A percentile compares a stretch with the other conserved stretches of the same genome.
phyloP scores from a whole-genome alignment of 805 yeast species.

The Nakazawaea populi region DNA sequence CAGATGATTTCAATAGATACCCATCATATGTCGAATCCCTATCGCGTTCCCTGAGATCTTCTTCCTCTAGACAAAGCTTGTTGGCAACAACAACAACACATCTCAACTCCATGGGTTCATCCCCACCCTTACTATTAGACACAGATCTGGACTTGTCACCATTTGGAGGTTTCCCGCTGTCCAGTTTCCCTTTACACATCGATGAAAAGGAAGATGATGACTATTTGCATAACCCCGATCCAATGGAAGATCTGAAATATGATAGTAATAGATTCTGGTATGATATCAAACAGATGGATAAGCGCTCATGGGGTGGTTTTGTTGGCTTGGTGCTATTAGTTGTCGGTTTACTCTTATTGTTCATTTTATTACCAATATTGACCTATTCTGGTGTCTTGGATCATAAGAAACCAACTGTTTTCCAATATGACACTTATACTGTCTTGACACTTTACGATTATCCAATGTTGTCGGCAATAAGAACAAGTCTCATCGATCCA shows the following conservation, averaged over 20 bases:
- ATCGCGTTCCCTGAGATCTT: conserved; percentile 43
- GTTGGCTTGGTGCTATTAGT: conserved; percentile 54
- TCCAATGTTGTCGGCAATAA: conserved; percentile 50
- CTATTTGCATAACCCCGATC: conserved; percentile 93
- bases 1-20: conserved; percentile 61
- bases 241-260: conserved; percentile 82
- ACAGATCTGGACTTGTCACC: conserved; percentile 72
- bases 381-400: conserved; percentile 68
- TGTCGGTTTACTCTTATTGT: conserved; percentile 59
- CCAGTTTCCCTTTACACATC: conserved; percentile 81
- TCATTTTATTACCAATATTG: conserved; percentile 75
- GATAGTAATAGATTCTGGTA: conserved; percentile 62
- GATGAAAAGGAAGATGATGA: conserved; percentile 96
- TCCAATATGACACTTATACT: conserved; percentile 26
- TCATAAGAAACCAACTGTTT: conserved; percentile 10
- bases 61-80: conserved; percentile 28
- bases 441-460: conserved; percentile 51
- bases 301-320: conserved; percentile 53
- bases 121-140: conserved; percentile 27
- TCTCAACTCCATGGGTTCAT: neutral
- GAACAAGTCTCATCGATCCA: conserved; percentile 59
- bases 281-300: conserved; percentile 65
- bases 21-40: conserved; percentile 50
- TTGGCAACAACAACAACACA: conserved; percentile 10
- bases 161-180: conserved; percentile 95